Evolutionary conservation across 2,329 filamentous ascomycete species (phyloP).

Genomic region (Cordyceps militaris): DNA sequence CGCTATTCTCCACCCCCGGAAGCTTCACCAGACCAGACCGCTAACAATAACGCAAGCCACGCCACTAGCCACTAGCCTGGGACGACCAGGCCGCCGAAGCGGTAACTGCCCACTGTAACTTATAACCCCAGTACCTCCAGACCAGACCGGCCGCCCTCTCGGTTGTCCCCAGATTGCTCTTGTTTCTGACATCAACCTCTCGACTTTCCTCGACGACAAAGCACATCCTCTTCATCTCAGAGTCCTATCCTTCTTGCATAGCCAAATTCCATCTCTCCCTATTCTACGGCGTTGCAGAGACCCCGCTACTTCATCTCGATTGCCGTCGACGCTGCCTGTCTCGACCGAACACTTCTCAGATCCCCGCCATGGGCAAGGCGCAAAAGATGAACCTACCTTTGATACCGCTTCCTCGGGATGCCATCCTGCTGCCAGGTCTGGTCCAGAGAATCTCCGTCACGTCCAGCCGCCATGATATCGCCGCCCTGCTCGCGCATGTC

Average conservation of each 20-base stretch:
- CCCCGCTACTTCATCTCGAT: neutral
- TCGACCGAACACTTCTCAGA: neutral
- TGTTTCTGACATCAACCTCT: slow-evolving; percentile 8
- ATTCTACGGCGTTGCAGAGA: neutral
- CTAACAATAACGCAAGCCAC: neutral
- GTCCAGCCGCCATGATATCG: slow-evolving; percentile 74
- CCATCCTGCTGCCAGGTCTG: slow-evolving; percentile 78
- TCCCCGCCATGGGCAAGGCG: slow-evolving; percentile 30
- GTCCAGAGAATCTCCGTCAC: slow-evolving; percentile 78
- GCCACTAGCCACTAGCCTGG: neutral
- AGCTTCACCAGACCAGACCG: neutral
- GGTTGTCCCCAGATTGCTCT: neutral
- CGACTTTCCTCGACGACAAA: neutral
- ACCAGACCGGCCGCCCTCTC: neutral
- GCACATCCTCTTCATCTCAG: neutral
- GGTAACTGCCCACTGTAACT: neutral
- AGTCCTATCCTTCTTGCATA: neutral
- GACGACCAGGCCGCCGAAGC: neutral
- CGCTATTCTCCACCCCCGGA: slow-evolving; percentile 8
- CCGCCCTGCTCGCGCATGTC: slow-evolving; percentile 76
- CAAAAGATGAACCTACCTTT: slow-evolving; percentile 56
- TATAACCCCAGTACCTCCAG: neutral
- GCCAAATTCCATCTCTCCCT: neutral
- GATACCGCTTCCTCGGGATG: slow-evolving; percentile 72
- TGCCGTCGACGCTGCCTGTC: neutral